Base-by-base conservation (phyloP, 495 filamentous ascomycete species). In the Hyphodiscus hymeniophilus region DNA sequence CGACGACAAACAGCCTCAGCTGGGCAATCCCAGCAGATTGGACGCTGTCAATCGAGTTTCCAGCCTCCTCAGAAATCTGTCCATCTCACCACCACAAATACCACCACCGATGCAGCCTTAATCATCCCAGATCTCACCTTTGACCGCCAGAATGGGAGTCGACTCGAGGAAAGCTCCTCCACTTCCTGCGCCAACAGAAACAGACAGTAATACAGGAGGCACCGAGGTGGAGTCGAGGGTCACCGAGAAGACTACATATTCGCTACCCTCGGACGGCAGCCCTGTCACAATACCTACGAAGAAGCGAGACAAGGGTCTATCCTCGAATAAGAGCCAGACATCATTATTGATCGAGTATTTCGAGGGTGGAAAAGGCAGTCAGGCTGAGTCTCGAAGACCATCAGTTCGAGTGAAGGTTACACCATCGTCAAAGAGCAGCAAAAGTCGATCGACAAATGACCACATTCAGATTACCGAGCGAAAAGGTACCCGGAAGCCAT, bases 281-380 rank as follows among this genome's bases (percentile, higher is more conserved):
- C 86, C 87, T 32, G 76, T 97, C 55, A 96, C 86, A 43, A 91
- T 97, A 57, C 71, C 82, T 58, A 91, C 89, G 50, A 80, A 80
- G 52, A 79, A 72, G 49, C 64, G 68, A 40, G 75, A 74, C 43
- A 70, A 72, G 54, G 74, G 71, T 49, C 68, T 73, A 53, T 66
- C 57, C 47, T 66, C 74, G 46, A 62, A 71, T 31, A 73, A 80
- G 45, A 92, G 87, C 39, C 89, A 94, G 64, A 95, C 92, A 33
- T 94, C 88, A 41, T 76, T 99, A 42, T 72, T 99, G 60, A 99
- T 99, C 60, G 92, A 99, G 66, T 96, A 96, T 65, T 99, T 96
- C 61, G 90, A 95, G 66, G 88, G 80, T 55, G 84, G 86, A 42
- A 95, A 92, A 64, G 69, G 70, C 45, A 60, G 67, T 26, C 73